Conservation (phyloP, 148 eudicot species). For the Spergularia bocconei region DNA sequence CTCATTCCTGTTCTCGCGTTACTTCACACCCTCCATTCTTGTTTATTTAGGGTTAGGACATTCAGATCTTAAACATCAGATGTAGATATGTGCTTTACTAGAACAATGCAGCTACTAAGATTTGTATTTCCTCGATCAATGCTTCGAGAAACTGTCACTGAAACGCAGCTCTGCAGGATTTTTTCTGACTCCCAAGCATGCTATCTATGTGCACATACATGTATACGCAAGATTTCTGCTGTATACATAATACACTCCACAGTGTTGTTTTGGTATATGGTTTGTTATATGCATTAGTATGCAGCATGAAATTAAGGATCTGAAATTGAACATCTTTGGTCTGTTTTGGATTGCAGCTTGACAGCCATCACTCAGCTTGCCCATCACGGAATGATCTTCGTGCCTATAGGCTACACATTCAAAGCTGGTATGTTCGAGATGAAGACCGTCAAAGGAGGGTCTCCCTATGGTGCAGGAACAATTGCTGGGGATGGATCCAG, state of each 20-base stretch:
- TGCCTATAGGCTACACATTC: conserved; percentile 74
- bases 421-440: conserved; percentile 88
- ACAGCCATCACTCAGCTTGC: conserved; percentile 78
- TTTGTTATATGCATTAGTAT: not conserved
- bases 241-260: too few relatives aligned
- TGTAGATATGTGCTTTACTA: too few relatives aligned
- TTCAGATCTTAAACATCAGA: not conserved
- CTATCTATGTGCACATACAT: too few relatives aligned
- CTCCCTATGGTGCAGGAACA: conserved; percentile 76
- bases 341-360: conserved; percentile 39
- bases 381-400: conserved; percentile 81
- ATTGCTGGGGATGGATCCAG: conserved; percentile 75
- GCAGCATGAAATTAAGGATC: too few relatives aligned
- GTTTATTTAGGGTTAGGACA: not conserved
- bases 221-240: too few relatives aligned
- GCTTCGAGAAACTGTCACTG: too few relatives aligned
- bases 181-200: not conserved
- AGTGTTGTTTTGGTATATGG: not conserved
- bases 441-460: conserved; percentile 66
- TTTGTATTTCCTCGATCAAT: too few relatives aligned
- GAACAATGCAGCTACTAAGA: too few relatives aligned
- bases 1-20: not conserved
- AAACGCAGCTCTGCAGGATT: too few relatives aligned
- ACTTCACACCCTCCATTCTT: not conserved
- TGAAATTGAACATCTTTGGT: not conserved